Conservation (phyloP, 352 stramenopile genomes). For the Phytophthora sojae region DNA sequence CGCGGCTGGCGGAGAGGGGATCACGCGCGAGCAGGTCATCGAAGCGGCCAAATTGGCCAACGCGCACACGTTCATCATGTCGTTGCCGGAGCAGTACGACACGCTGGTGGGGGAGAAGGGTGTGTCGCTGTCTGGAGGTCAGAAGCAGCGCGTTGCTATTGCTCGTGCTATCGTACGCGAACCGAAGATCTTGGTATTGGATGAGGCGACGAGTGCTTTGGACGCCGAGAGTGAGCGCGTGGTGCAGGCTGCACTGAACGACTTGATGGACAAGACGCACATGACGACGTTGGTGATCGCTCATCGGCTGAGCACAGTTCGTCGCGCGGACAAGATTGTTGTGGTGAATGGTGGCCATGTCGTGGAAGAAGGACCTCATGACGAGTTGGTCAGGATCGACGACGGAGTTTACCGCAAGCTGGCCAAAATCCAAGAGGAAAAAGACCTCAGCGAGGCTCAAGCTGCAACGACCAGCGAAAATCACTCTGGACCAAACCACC, state of each 20-base stretch:
- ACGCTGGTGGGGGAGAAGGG: constrained; percentile 61
- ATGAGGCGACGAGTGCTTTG: constrained; percentile 67
- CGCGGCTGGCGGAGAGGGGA: constrained; percentile 60
- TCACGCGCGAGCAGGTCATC: constrained; percentile 74
- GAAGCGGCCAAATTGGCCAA: constrained; percentile 60
- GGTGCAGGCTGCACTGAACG: constrained; percentile 36
- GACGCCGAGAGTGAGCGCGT: constrained; percentile 45
- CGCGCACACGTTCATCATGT: constrained; percentile 71
- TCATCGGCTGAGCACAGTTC: constrained; percentile 55
- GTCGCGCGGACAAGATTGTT: constrained; percentile 52
- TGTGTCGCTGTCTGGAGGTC: constrained; percentile 80
- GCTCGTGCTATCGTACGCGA: constrained; percentile 57
- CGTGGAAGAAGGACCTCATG: constrained; percentile 48
- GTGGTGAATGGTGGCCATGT: constrained; percentile 54
- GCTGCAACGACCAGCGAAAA: constrained; percentile 11
- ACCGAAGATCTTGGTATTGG: constrained; percentile 62
- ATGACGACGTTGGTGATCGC: constrained; percentile 55
- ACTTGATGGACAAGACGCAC: constrained; percentile 26
- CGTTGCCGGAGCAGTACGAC: constrained; percentile 90
- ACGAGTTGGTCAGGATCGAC: constrained; percentile 43
- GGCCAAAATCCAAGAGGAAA: constrained; percentile 25
- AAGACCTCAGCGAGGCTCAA: constrained; percentile 19
- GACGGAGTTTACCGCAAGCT: constrained; percentile 27
- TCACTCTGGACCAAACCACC: no score
- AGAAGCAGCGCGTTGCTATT: constrained; percentile 66